phyloP scores from a whole-genome alignment of 2,329 filamentous ascomycete genomes.

The Tolypocladium ophioglossoides region DNA sequence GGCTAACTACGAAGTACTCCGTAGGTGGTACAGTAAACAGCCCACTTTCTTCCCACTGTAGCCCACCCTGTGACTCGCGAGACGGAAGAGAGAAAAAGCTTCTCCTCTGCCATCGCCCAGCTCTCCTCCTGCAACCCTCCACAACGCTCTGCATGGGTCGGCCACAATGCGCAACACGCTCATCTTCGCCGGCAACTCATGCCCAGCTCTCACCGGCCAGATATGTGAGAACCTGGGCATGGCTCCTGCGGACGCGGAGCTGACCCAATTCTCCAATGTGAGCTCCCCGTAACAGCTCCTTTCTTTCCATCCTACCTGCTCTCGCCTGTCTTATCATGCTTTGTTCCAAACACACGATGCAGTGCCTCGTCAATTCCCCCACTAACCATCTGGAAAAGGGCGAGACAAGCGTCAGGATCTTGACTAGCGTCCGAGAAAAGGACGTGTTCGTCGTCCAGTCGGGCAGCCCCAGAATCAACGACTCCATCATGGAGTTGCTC shows the following conservation, averaged over 20 bases:
- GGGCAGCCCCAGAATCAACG: slow-evolving; percentile 90
- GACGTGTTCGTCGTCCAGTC: slow-evolving; percentile 99
- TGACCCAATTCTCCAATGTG: slow-evolving; percentile 62
- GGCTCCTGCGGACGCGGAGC: slow-evolving; percentile 52
- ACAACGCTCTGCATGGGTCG: neutral
- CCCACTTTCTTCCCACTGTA: neutral
- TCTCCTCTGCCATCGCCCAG: neutral
- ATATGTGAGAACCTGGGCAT: slow-evolving; percentile 61
- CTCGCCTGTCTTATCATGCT: neutral
- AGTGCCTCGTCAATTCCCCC: slow-evolving; percentile 3
- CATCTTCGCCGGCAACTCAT: slow-evolving; percentile 58
- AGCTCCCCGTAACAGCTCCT: slow-evolving; percentile 23
- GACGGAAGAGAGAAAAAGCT: neutral
- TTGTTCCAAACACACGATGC: neutral
- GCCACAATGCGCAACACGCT: slow-evolving; percentile 52
- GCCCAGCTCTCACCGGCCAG: slow-evolving; percentile 51
- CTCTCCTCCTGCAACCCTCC: neutral
- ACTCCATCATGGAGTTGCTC: slow-evolving; percentile 97
- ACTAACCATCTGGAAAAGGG: slow-evolving; percentile 33
- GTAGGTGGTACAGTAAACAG: neutral
- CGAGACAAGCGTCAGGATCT: slow-evolving; percentile 59
- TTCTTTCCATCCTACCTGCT: neutral
- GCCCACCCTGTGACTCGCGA: neutral
- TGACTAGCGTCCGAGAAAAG: slow-evolving; percentile 81
- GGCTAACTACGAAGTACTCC: too few species aligned